These are phyloP conservation scores for Populus tomentosa DNA, from an alignment of 441 rosid genomes.

Conservation along the genomic window DNA sequence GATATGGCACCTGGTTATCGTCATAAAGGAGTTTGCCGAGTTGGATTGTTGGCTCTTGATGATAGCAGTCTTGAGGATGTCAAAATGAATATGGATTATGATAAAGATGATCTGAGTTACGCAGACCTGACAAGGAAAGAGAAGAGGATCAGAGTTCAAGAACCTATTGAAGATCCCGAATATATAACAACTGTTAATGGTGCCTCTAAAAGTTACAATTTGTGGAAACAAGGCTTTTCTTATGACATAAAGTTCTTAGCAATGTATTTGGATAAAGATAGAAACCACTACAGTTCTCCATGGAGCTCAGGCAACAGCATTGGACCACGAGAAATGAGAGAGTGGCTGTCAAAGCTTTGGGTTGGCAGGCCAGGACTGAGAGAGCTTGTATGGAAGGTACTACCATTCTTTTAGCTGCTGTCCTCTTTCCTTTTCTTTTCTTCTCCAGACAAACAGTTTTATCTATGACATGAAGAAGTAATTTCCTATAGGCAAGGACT, in stretches of 20 bases:
- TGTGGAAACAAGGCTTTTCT: slow-evolving; percentile 60
- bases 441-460: slow-evolving; percentile 5
- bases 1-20: slow-evolving; percentile 97
- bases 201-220: slow-evolving; percentile 36
- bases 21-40: slow-evolving; percentile 97
- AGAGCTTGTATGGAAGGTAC: slow-evolving; percentile 91
- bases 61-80: slow-evolving; percentile 38
- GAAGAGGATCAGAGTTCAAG: slow-evolving; percentile 56
- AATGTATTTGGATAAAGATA: slow-evolving; percentile 71
- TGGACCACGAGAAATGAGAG: slow-evolving; percentile 96
- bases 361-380: slow-evolving; percentile 68
- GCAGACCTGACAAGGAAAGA: slow-evolving; percentile 73
- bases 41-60: slow-evolving; percentile 83
- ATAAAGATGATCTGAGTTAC: slow-evolving; percentile 38
- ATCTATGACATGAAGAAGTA: slow-evolving; percentile 3
- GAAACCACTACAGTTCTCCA: slow-evolving; percentile 81
- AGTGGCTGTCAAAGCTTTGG: slow-evolving; percentile 90
- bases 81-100: slow-evolving; percentile 29
- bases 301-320: slow-evolving; percentile 89
- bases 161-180: slow-evolving; percentile 31
- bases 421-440: background rate
- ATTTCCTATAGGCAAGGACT: background rate
- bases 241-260: slow-evolving; percentile 68
- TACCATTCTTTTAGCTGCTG: background rate
- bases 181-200: slow-evolving; percentile 31